Base-by-base conservation (phyloP, 495 filamentous ascomycete species). In the Podospora fimiseda region DNA sequence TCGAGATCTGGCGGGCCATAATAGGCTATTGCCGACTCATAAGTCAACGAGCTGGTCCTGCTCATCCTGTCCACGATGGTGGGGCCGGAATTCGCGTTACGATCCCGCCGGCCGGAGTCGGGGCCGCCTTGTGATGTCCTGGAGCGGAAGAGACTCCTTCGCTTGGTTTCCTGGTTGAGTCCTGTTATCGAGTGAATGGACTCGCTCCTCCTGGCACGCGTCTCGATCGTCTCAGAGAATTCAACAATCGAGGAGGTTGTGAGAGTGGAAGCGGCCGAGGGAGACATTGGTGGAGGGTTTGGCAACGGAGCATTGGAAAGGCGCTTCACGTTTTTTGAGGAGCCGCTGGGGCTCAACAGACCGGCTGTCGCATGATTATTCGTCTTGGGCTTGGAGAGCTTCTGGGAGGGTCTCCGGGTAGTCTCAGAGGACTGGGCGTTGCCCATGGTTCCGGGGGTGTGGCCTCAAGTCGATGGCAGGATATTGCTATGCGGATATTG, bases 341-440 rank as follows among this genome's bases (percentile, higher is more conserved):
- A 59, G 38, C 60, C 58, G 57, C 53, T 61, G 23, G 68, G 55
- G 56, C 60, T 71, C 52, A 74, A 69, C 64, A 75, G 70, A 56
- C 70, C 68, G 66, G 68, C 67, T 70, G 73, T 67, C 30, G 66
- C 59, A 68, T 66, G 69, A 46, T 66, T 70, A 48, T 62, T 62
- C 41, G 64, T 73, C 51, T 66, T 74, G 41, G 74, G 73, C 60
- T 77, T 77, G 33, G 73, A 77, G 46, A 77, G 61, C 61, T 65
- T 76, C 51, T 76, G 73, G 53, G 68, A 59, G 50, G 63, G 50
- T 56, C 59, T 69, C 66, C 62, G 60, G 38, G 62, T 58, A 47
- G 66, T 62, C 63, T 76, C 72, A 37, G 59, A 48, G 51, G 74
- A 77, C 50, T 71, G 65, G 20, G 68, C 60, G 56, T 76, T 77